These are phyloP conservation scores for Backusella macrospora DNA, from an alignment of 192 early-diverging fungal genomes.

Conservation along the genomic window DNA sequence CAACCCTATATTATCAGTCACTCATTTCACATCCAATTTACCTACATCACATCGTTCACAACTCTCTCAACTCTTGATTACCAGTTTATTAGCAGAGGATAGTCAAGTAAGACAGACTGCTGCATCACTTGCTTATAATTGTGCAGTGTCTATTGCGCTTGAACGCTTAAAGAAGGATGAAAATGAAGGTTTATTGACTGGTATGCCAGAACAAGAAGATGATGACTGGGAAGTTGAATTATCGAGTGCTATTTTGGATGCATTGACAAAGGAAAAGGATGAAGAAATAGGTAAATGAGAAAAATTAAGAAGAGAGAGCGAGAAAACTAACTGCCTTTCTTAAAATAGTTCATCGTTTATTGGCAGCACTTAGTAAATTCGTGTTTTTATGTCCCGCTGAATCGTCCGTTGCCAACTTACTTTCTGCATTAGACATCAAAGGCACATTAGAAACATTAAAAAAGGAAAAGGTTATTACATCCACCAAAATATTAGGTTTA, in stretches of 20 bases:
- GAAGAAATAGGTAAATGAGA: conserved; percentile 59
- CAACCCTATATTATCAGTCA: conserved; percentile 34
- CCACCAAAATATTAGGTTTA: conserved; percentile 18
- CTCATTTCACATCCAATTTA: conserved; percentile 38
- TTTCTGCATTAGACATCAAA: conserved; percentile 30
- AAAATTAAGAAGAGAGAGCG: neutral
- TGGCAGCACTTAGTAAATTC: conserved; percentile 37
- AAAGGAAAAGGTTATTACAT: conserved; percentile 18
- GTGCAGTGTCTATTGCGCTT: conserved; percentile 54
- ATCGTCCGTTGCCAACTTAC: conserved; percentile 14
- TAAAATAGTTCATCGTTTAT: conserved; percentile 27
- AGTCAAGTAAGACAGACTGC: conserved; percentile 61
- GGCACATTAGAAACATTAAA: conserved; percentile 21
- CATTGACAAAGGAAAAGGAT: conserved; percentile 60
- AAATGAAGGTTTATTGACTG: conserved; percentile 21
- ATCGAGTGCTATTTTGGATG: conserved; percentile 62
- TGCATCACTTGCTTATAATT: conserved; percentile 70
- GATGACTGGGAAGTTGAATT: conserved; percentile 76
- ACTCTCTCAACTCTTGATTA: conserved; percentile 64
- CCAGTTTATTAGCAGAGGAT: conserved; percentile 59
- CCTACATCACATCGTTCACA: conserved; percentile 51
- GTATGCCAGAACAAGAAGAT: conserved; percentile 44
- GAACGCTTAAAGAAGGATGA: conserved; percentile 39
- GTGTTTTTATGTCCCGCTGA: conserved; percentile 32
- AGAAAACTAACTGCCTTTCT: neutral